These are phyloP conservation scores for Posidonia oceanica DNA, from an alignment of 116 monocot genomes.

Conservation along the genomic window DNA sequence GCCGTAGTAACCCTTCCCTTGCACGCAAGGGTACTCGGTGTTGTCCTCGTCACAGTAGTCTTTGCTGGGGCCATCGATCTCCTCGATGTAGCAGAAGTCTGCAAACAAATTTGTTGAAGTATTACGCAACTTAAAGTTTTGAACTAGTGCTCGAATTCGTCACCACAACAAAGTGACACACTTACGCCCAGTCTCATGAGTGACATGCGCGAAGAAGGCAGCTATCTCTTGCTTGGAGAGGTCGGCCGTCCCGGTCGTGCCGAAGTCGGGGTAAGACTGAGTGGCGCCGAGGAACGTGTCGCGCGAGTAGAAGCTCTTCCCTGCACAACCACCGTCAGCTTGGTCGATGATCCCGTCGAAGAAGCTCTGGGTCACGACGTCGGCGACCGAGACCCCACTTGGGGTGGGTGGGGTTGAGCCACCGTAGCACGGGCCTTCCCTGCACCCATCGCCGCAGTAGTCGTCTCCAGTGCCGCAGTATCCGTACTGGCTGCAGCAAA, in stretches of 20 bases:
- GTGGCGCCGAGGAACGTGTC: constrained; percentile 2
- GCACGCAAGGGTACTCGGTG: constrained; percentile 33
- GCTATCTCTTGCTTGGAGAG: constrained; percentile 68
- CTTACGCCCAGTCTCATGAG: constrained; percentile 72
- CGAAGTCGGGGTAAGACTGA: constrained; percentile 25
- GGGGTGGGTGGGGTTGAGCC: constrained; percentile 21
- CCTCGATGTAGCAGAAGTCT: constrained; percentile 70
- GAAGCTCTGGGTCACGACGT: too few species aligned
- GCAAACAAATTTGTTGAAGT: neutral
- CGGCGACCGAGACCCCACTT: constrained; percentile 13
- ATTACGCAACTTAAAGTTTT: neutral
- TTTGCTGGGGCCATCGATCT: constrained; percentile 21
- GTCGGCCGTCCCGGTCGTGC: constrained; percentile 27
- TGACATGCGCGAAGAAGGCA: constrained; percentile 77
- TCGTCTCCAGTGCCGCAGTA: constrained; percentile 6
- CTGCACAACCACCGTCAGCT: too few species aligned
- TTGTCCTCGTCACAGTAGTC: constrained; percentile 25
- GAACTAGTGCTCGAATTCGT: too few species aligned
- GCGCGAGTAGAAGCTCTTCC: constrained; percentile 20
- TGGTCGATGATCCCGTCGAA: too few species aligned
- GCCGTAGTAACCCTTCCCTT: constrained; percentile 44
- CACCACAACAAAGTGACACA: neutral
- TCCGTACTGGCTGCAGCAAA: constrained; percentile 12
- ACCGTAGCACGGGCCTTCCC: neutral
- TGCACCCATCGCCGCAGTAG: constrained; percentile 27